Conservation (phyloP, 306 rosid genomes). For the Cucurbita argyrosperma region DNA sequence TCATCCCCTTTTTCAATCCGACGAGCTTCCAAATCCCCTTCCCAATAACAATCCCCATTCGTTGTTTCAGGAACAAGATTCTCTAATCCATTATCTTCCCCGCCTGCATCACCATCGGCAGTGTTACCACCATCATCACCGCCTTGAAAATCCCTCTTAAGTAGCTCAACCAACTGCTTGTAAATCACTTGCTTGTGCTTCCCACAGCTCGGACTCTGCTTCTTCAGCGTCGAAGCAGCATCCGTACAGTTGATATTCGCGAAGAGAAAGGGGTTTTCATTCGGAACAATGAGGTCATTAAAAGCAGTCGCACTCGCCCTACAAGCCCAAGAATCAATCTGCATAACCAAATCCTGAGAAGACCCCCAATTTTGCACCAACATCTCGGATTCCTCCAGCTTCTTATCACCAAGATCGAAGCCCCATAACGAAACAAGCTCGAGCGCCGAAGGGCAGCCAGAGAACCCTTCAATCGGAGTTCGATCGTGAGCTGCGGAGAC, state of each 20-base stretch:
- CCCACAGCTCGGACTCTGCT: slow-evolving; percentile 18
- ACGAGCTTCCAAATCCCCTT: slow-evolving; percentile 13
- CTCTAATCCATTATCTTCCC: slow-evolving; percentile 5
- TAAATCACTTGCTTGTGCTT: slow-evolving; percentile 32
- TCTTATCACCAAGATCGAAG: slow-evolving; percentile 22
- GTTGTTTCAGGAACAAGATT: slow-evolving; percentile 16
- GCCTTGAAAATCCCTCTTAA: slow-evolving; percentile 23
- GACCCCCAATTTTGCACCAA: slow-evolving; percentile 3
- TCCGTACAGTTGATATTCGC: neutral
- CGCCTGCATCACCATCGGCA: slow-evolving; percentile 2
- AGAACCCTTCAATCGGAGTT: slow-evolving; percentile 27
- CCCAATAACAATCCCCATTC: slow-evolving; percentile 9
- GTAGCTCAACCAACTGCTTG: slow-evolving; percentile 52
- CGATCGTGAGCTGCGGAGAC: slow-evolving; percentile 33
- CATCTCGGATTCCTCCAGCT: slow-evolving; percentile 2
- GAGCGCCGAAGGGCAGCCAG: slow-evolving; percentile 43
- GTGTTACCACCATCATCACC: neutral
- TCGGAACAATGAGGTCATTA: slow-evolving; percentile 40
- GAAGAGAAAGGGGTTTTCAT: slow-evolving; percentile 7
- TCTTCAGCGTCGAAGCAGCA: slow-evolving; percentile 9
- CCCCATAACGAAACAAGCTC: slow-evolving; percentile 48
- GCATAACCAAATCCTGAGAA: slow-evolving; percentile 9
- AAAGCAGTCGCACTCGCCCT: slow-evolving; percentile 10
- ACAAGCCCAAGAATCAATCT: slow-evolving; percentile 14
- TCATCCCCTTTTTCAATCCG: slow-evolving; percentile 8